Evolutionary conservation across 805 yeast genomes (phyloP).

Genomic region (Torulaspora quercuum): DNA sequence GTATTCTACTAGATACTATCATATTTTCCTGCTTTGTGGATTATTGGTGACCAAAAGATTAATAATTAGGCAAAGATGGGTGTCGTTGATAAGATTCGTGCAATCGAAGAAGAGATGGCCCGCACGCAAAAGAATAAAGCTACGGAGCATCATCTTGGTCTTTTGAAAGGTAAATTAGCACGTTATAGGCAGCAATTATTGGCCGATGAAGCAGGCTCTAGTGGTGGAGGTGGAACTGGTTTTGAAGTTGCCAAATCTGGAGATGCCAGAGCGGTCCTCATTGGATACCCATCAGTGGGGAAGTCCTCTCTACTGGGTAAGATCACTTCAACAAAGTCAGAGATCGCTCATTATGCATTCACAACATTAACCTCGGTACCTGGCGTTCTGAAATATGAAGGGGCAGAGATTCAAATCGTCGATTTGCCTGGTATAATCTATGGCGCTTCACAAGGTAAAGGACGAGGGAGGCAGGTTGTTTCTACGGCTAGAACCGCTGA

Average conservation of each 20-base stretch:
- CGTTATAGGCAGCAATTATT: constrained; percentile 84
- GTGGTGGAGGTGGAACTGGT: constrained; percentile 76
- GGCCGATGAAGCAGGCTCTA: constrained; percentile 76
- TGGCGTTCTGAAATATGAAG: constrained; percentile 90
- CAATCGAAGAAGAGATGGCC: constrained; percentile 89
- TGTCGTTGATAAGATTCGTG: constrained; percentile 67
- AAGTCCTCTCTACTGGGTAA: constrained; percentile 86
- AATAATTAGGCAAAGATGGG: no score
- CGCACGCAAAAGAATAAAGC: constrained; percentile 97
- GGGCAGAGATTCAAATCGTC: constrained; percentile 96
- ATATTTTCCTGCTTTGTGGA: no score
- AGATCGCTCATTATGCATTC: constrained; percentile 91
- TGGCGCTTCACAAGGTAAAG: constrained; percentile 96
- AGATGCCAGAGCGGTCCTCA: constrained; percentile 90
- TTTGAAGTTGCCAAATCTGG: constrained; percentile 95
- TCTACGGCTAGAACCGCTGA: constrained; percentile 96
- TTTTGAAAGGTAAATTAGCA: constrained; percentile 91
- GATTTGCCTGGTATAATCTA: constrained; percentile 96
- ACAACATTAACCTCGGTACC: constrained; percentile 96
- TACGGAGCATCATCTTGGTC: constrained; percentile 93
- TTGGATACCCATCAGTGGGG: constrained; percentile 98
- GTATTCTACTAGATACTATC: no score
- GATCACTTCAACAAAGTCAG: constrained; percentile 90
- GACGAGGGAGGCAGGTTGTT: constrained; percentile 95
- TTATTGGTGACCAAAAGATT: no score